These are phyloP conservation scores for Boletus vermiculosoides DNA, from an alignment of 768 basidiomycete species.

Conservation along the genomic window DNA sequence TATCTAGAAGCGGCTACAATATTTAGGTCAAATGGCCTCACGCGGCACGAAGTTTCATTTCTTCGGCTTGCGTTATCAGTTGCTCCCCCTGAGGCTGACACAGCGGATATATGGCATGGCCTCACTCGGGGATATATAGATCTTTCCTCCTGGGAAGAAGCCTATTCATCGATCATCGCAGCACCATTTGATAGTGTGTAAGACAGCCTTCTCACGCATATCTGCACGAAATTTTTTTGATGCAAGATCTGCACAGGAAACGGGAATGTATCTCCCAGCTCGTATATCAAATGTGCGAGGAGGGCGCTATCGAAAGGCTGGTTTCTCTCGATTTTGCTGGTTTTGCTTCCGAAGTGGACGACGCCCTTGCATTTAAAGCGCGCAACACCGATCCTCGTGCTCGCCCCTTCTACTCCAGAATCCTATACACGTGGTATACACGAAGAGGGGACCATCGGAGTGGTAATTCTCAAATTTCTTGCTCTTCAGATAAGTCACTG, in stretches of 20 bases:
- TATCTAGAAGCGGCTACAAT: constrained; percentile 76
- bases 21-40: constrained; percentile 58
- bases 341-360: constrained; percentile 83
- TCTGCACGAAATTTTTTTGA: constrained; percentile 11
- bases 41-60: constrained; percentile 69
- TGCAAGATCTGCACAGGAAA: constrained; percentile 50
- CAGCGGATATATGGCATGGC: constrained; percentile 73
- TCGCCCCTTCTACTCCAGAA: constrained; percentile 82
- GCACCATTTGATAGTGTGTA: constrained; percentile 78
- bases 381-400: constrained; percentile 88
- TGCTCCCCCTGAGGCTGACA: constrained; percentile 51
- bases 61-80: constrained; percentile 78
- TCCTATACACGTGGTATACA: constrained; percentile 94
- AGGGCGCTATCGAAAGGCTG: constrained; percentile 73
- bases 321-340: constrained; percentile 84
- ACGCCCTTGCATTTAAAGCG: constrained; percentile 86
- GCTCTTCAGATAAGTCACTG: constrained; percentile 4
- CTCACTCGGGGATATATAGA: constrained; percentile 76
- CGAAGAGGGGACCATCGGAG: constrained; percentile 85
- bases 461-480: constrained; percentile 53
- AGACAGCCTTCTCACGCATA: constrained; percentile 35
- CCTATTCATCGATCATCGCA: constrained; percentile 75
- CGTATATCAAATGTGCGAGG: constrained; percentile 91
- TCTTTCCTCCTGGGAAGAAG: constrained; percentile 78
- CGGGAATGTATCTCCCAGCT: constrained; percentile 79